Conservation (phyloP, 371 early-diverging fungal genomes). For the Mucor saturninus region DNA sequence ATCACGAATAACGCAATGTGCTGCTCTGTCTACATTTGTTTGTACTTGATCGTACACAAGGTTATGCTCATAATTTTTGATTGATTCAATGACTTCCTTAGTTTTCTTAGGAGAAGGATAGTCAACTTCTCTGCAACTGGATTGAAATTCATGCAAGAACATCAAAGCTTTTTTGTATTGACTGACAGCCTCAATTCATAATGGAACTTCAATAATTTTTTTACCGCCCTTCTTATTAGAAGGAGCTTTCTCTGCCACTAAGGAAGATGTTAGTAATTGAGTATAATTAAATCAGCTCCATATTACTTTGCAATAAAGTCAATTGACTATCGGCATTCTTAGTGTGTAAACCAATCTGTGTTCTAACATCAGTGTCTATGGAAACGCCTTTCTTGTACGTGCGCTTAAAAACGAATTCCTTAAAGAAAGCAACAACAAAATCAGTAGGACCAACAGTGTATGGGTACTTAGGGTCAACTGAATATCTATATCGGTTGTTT, state of each 20-base stretch:
- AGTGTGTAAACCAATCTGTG: too few species aligned
- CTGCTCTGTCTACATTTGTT: too few species aligned
- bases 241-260: constrained; percentile 6
- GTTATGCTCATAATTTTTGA: too few species aligned
- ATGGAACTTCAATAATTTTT: constrained; percentile 13
- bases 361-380: too few species aligned
- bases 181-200: constrained; percentile 8
- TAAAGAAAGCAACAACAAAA: constrained; percentile 2
- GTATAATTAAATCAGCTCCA: background rate
- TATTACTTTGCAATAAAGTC: too few species aligned
- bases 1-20: background rate
- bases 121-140: background rate
- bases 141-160: constrained; percentile 4
- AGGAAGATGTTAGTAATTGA: background rate
- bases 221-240: constrained; percentile 50
- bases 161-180: constrained; percentile 13
- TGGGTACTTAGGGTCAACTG: background rate
- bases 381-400: too few species aligned
- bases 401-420: background rate
- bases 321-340: too few species aligned
- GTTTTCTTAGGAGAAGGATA: background rate
- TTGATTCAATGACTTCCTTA: constrained; percentile 1
- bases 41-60: too few species aligned
- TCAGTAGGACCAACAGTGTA: constrained; percentile 9
- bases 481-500: too few species aligned